Evolutionary conservation across 495 filamentous ascomycete species (phyloP), one percentile per base, ranked within the genome.

Genomic region (Tuber calosporum): DNA sequence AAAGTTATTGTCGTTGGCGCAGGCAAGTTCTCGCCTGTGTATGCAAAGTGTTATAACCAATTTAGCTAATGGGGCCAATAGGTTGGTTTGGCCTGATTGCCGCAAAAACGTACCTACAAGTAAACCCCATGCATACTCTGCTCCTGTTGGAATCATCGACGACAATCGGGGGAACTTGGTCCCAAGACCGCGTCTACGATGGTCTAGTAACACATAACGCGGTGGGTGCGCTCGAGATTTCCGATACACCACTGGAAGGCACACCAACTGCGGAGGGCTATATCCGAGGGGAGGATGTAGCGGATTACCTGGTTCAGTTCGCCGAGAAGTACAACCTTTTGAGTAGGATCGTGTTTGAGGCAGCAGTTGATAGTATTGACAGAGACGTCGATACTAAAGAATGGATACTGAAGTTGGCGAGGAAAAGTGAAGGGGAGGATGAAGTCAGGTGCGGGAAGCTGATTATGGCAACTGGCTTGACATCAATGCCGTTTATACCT

Each of bases 241-340:
- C 87, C 62, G 90, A 92, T 77, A 92, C 89, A 74, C 90, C 90
- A 37, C 90, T 94, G 88, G 81, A 82, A 34, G 82, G 83, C 1
- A 81, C 82, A 41, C 82, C 81, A 45, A 72, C 75, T 9, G 17
- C 69, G 0, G 66, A 74, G 62, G 17, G 82, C 79, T 89, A 93
- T 80, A 90, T 95, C 53, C 86, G 91, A 1, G 93, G 91, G 0
- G 71, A 84, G 0, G 86, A 88, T 15, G 82, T 94, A 62, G 84
- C 92, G 69, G 71, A 84, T 1, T 96, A 96, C 76, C 82, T 95
- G 11, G 81, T 85, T 20, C 82, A 83, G 1, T 91, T 89, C 40
- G 83, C 84, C 2, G 72, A 83, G 17, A 82, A 81, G 69, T 83
- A 82, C 70, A 75, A 80, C 34, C 70, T 87, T 17, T 67, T 79